Base-by-base conservation (phyloP, 345 rosid species). In the Aurinia saxatilis region DNA sequence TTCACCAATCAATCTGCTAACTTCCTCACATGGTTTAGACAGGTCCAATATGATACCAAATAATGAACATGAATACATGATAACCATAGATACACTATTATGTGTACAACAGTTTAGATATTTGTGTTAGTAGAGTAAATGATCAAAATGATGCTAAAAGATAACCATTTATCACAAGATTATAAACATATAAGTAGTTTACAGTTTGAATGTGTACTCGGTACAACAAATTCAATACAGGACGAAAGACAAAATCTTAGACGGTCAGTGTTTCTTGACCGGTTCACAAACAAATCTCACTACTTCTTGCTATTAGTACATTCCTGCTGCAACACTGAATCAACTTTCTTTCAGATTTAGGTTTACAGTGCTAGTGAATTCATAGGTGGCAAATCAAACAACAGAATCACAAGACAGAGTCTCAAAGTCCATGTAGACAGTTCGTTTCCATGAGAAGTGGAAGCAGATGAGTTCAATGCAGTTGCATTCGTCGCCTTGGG, bases 401-500 rank as follows among this genome's bases (percentile, higher is more conserved):
- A n/a, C n/a, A n/a, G n/a, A n/a, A n/a, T n/a, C n/a, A n/a, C n/a
- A 7, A 58, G 38, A 46, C 71, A 39, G 68, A 74, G 45, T 54
- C 67, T 49, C 18, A 61, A 57, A 34, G 37, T 55, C 79, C 76
- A 73, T 15, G 13, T 27, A 23, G 36, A 7, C 31, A 39, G 56
- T 33, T 56, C 33, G 8, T 47, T 58, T 27, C 41, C 54, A 8
- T 8, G 15, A 1, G 13, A 27, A 50, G 23, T 61, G 1, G 73
- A 35, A 10, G 85, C 59, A 10, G 74, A 73, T 10, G 77, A 72
- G 12, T 64, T 66, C 44, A 78, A 38, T 34, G 84, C 79, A 9
- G 87, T 78, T 2, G 82, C 71, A 50, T 83, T 83, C 23, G 75
- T 75, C 6, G 80, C 36, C 56, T 72, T 65, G 16, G 86, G 80